Evolutionary conservation across 352 stramenopile species (phyloP).

Genomic region (Phytopythium delawarense): DNA sequence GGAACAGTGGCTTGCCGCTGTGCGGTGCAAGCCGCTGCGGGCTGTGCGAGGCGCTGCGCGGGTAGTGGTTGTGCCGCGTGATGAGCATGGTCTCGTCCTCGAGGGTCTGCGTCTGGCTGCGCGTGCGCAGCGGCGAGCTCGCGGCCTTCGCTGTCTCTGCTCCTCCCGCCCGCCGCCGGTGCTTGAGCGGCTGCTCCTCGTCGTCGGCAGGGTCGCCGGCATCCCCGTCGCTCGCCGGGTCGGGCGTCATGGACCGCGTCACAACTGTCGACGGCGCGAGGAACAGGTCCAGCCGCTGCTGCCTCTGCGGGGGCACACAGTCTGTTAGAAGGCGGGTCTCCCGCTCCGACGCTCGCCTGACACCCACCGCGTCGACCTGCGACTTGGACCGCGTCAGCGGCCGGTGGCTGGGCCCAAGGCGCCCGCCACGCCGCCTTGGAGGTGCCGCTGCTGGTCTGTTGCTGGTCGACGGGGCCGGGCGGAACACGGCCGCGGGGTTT

Average conservation of each 20-base stretch:
- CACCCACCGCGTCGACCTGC: slow-evolving; percentile 9
- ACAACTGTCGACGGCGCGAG: slow-evolving; percentile 14
- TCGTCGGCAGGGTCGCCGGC: neutral
- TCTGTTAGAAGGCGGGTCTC: neutral
- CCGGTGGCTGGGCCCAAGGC: slow-evolving; percentile 4
- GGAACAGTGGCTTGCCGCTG: slow-evolving; percentile 24
- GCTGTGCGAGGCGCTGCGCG: slow-evolving; percentile 27
- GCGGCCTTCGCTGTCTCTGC: neutral
- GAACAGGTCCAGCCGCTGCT: slow-evolving; percentile 42
- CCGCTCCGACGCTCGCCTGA: neutral
- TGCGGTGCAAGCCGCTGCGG: slow-evolving; percentile 22
- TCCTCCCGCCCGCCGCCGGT: neutral
- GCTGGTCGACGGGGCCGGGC: neutral
- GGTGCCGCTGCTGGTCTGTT: too few relatives aligned
- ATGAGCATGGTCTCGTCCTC: slow-evolving; percentile 4
- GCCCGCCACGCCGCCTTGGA: neutral
- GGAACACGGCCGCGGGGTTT: neutral
- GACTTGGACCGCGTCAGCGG: slow-evolving; percentile 21
- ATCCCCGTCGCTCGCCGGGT: neutral
- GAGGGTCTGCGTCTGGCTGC: neutral
- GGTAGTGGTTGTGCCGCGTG: slow-evolving; percentile 25
- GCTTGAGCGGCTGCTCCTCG: neutral
- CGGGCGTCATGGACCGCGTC: slow-evolving; percentile 6
- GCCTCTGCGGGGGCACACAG: slow-evolving; percentile 12
- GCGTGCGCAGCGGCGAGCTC: neutral